These are phyloP conservation scores for Trichosanthes cucumerina DNA, from an alignment of 306 rosid genomes.

Conservation along the genomic window DNA sequence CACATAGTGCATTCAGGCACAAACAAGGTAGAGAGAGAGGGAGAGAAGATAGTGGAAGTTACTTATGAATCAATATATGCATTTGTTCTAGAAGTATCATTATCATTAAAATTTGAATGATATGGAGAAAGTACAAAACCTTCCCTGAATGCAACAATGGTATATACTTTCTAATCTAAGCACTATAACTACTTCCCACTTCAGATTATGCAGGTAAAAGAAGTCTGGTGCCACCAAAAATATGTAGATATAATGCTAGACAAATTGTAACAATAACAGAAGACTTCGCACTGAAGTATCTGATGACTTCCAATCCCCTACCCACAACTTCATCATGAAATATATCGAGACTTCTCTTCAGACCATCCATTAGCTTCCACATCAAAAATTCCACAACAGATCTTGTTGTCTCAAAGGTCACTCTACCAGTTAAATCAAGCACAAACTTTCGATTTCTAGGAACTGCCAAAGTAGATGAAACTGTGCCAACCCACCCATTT, in stretches of 20 bases:
- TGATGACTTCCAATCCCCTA: slow-evolving; percentile 56
- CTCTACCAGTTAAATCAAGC: slow-evolving; percentile 80
- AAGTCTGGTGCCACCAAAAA: slow-evolving; percentile 48
- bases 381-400: slow-evolving; percentile 54
- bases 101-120: neutral
- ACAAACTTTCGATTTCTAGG: slow-evolving; percentile 63
- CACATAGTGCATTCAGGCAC: no score
- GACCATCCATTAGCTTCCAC: slow-evolving; percentile 48
- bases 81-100: neutral
- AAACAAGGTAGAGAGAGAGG: neutral
- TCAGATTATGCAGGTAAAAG: slow-evolving; percentile 46
- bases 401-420: slow-evolving; percentile 59
- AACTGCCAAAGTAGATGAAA: slow-evolving; percentile 65
- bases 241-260: slow-evolving; percentile 70
- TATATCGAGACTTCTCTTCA: slow-evolving; percentile 39
- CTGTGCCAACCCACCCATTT: slow-evolving; percentile 48
- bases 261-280: slow-evolving; percentile 67
- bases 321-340: slow-evolving; percentile 51
- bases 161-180: slow-evolving; percentile 1
- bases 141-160: neutral
- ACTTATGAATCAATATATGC: slow-evolving; percentile 3
- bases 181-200: neutral
- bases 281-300: slow-evolving; percentile 69
- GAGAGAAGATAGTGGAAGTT: neutral
- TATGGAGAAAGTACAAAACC: neutral